Percentiles rank a stretch among this genome's conserved stretches.
These are phyloP conservation scores for Diplosphaera chodatii DNA, from an alignment of 139 green algal genomes.

Conservation along the genomic window DNA sequence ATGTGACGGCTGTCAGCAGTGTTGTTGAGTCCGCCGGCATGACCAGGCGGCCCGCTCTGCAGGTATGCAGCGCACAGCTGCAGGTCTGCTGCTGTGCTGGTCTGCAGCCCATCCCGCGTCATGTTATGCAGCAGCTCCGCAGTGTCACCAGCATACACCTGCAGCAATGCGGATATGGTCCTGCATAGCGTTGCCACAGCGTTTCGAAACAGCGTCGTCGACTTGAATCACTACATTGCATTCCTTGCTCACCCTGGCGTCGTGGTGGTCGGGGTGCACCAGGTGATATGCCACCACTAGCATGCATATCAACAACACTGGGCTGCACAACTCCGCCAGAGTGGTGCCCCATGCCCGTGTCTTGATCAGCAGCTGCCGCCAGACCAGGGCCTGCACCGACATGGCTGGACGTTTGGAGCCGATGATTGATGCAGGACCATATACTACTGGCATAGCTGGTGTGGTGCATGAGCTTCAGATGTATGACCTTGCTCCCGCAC, in stretches of 20 bases:
- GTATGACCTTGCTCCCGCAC: neutral
- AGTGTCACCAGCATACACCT: conserved; percentile 11
- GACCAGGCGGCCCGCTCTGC: neutral
- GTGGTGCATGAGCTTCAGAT: neutral
- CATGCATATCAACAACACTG: conserved; percentile 5
- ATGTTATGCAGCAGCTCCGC: conserved; percentile 1
- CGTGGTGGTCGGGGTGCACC: neutral
- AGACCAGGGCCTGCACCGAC: conserved; percentile 11
- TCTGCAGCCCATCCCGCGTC: neutral
- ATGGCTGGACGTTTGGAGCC: too few species aligned
- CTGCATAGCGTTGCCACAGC: too few species aligned
- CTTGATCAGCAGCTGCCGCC: conserved; percentile 13
- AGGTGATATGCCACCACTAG: conserved; percentile 9
- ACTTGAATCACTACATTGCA: too few species aligned
- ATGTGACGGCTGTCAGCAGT: too few species aligned
- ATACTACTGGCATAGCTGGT: too few species aligned
- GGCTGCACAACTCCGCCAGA: conserved; percentile 8
- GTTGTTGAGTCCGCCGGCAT: neutral
- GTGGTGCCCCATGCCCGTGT: neutral
- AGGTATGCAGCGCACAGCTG: neutral
- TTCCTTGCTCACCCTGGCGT: neutral
- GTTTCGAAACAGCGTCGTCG: too few species aligned
- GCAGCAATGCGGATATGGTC: too few species aligned
- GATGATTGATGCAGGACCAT: too few species aligned
- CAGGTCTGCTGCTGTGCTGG: neutral